Evolutionary conservation across 2,329 filamentous ascomycete genomes (phyloP).

Genomic region (Sclerotinia sclerotiorum): DNA sequence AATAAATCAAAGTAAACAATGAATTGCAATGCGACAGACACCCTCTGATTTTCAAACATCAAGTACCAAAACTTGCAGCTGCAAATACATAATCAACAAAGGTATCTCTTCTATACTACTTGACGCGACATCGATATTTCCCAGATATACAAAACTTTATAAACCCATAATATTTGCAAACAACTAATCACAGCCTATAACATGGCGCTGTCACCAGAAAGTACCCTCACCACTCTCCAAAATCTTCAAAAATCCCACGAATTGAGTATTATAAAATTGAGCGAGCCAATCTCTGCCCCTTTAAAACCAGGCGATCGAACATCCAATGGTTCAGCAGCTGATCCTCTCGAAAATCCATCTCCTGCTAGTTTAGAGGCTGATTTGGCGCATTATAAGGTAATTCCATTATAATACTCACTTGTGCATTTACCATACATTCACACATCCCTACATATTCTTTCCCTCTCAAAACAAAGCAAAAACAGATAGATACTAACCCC

Average conservation of each 20-base stretch:
- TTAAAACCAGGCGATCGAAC: conserved; percentile 51
- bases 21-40: conserved; percentile 20
- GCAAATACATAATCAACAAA: neutral
- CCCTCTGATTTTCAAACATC: neutral
- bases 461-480: neutral
- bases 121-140: neutral
- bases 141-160: neutral
- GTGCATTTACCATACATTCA: neutral
- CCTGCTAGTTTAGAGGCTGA: conserved; percentile 80
- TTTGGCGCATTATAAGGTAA: conserved; percentile 79
- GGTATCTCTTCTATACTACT: neutral
- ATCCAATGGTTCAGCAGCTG: conserved; percentile 67
- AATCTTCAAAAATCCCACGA: conserved; percentile 58
- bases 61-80: neutral
- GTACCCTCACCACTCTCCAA: conserved; percentile 51
- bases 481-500: conserved; percentile 6
- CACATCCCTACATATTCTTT: too few relatives aligned
- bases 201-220: conserved; percentile 34
- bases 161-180: neutral
- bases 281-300: conserved; percentile 67
- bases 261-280: conserved; percentile 74
- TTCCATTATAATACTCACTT: conserved; percentile 4
- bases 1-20: conserved; percentile 31
- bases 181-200: neutral
- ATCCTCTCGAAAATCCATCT: conserved; percentile 64